Conservation (phyloP, 495 filamentous ascomycete genomes). For the Aspergillus steynii region DNA sequence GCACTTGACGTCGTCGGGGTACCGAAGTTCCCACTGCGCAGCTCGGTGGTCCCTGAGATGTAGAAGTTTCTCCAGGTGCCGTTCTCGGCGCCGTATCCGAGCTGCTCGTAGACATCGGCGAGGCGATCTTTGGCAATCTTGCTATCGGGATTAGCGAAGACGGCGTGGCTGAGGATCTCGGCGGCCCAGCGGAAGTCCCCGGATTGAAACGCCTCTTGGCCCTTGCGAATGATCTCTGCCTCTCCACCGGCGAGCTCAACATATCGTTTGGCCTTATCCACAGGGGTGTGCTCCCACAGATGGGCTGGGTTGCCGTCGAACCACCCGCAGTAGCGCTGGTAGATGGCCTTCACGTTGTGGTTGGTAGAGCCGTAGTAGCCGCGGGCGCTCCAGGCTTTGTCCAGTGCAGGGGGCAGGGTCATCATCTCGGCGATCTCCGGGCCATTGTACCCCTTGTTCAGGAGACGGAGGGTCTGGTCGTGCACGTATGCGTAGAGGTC, state of each 20-base stretch:
- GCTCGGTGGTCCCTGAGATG: slow-evolving; percentile 17
- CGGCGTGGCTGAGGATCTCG: slow-evolving; percentile 26
- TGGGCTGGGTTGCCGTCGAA: slow-evolving; percentile 35
- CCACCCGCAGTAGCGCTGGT: slow-evolving; percentile 36
- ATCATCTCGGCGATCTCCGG: slow-evolving; percentile 36
- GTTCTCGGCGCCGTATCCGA: slow-evolving; percentile 32
- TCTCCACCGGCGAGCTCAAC: slow-evolving; percentile 27
- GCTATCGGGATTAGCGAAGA: slow-evolving; percentile 18
- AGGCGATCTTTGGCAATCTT: slow-evolving; percentile 12
- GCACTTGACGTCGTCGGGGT: neutral
- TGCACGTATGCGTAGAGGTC: slow-evolving; percentile 38
- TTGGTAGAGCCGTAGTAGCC: slow-evolving; percentile 37
- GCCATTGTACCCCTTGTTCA: slow-evolving; percentile 28
- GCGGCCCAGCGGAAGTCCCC: slow-evolving; percentile 30
- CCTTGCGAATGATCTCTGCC: slow-evolving; percentile 23
- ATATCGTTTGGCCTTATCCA: slow-evolving; percentile 25
- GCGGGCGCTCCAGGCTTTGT: slow-evolving; percentile 22
- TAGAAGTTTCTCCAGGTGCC: slow-evolving; percentile 32
- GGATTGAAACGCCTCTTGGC: slow-evolving; percentile 9
- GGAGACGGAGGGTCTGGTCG: slow-evolving; percentile 32
- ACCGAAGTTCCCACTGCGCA: slow-evolving; percentile 7
- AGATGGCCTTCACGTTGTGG: slow-evolving; percentile 43
- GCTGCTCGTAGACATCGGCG: slow-evolving; percentile 24
- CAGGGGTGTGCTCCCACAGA: slow-evolving; percentile 35
- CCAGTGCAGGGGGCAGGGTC: slow-evolving; percentile 22